Evolutionary conservation across 805 yeast genomes (phyloP), one percentile per base, ranked within the genome.

Genomic region (Candida bentonensis): DNA sequence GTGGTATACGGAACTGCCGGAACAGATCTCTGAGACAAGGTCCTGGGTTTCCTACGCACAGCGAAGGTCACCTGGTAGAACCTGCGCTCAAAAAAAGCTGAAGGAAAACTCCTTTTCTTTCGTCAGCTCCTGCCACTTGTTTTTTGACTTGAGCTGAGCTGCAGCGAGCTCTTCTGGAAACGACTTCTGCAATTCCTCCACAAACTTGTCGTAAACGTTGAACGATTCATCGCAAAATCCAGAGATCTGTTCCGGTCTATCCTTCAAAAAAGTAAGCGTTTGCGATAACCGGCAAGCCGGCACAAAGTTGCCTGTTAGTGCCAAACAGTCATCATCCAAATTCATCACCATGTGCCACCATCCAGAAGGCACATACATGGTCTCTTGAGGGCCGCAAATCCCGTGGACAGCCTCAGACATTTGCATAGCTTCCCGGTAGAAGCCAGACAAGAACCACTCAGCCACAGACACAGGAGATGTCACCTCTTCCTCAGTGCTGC

Each of bases 331-430:
- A 56, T 81, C 86, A 46, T 79, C 82, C 11, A 87, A 55, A 53
- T 87, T 87, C n/a, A 87, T 83, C 23, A 88, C 96, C 41, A 78
- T 67, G 66, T 87, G 96, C 96, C 96, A 87, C 96, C 96, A 87
- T 0, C 94, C 94, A n/a, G 87, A 72, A 2, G 96, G 96, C 4
- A 87, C 96, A 58, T 82, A 76, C 70, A 86, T 73, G 48, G 86
- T 80, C 57, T 88, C 94, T 3, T 88, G 89, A 0, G 86, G 81
- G 50, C 75, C 76, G 0, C 94, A 82, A 13, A 87, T 67, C 0
- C 85, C 92, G 20, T 87, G 75, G 20, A 68, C 56, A 52, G 84
- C 79, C 21, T 70, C 68, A 36, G 58, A 51, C 2, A 44, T n/a
- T 4, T 48, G 44, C 17, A 75, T 62, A 3, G 79, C 69, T 56